Evolutionary conservation across 192 early-diverging fungal genomes (phyloP).

Genomic region (Coemansia sp.): DNA sequence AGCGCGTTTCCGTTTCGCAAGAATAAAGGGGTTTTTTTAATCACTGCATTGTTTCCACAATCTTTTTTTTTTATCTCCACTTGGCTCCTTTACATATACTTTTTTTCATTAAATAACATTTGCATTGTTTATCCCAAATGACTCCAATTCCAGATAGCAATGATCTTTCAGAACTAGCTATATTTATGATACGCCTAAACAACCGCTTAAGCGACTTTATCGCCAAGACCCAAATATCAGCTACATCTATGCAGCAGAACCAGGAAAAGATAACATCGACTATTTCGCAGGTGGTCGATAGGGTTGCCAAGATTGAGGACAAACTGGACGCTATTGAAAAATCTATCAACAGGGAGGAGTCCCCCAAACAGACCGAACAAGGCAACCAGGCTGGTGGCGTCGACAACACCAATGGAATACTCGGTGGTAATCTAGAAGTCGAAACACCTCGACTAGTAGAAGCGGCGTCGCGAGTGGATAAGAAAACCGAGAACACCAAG

Average conservation of each 20-base stretch:
- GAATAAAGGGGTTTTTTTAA: too few species aligned
- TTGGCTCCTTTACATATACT: too few species aligned
- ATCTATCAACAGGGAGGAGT: neutral
- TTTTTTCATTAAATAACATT: too few species aligned
- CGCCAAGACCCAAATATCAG: neutral
- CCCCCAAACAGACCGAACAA: neutral
- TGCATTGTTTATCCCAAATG: too few species aligned
- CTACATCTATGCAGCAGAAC: neutral
- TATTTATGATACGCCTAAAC: neutral
- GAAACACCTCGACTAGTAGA: too few species aligned
- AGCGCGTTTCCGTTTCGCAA: too few species aligned
- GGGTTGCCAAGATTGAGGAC: neutral
- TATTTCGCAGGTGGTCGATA: neutral
- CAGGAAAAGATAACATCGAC: neutral
- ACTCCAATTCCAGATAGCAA: neutral
- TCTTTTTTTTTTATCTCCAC: neutral
- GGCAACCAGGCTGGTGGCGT: too few species aligned
- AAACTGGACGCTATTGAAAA: neutral
- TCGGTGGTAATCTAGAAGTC: too few species aligned
- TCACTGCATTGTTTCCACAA: too few species aligned
- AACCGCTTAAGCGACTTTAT: neutral
- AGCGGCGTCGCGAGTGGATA: too few species aligned
- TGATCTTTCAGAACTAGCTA: neutral
- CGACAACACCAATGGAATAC: too few species aligned
- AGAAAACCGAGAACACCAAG: too few species aligned